phyloP scores from a whole-genome alignment of 257 asterid species.

The Penstemon davidsonii region DNA sequence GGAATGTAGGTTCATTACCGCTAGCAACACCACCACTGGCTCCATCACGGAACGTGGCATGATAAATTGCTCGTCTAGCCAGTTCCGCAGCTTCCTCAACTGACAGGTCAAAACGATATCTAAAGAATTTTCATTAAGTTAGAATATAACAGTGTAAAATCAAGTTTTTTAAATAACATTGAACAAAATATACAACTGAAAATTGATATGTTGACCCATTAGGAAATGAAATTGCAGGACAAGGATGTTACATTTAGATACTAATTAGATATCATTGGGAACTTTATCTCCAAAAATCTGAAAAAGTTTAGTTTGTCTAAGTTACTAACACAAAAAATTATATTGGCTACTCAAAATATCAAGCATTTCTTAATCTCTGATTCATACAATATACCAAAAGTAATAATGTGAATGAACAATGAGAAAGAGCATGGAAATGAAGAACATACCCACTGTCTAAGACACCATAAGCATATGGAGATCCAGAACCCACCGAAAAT shows the following conservation, averaged over 20 bases:
- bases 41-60: slow-evolving; percentile 59
- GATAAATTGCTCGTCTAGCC: slow-evolving; percentile 79
- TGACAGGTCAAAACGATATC: slow-evolving; percentile 63
- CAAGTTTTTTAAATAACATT: not conserved
- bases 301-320: not conserved
- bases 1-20: slow-evolving; percentile 40
- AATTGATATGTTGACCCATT: not conserved
- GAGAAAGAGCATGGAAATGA: slow-evolving; percentile 12
- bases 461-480: slow-evolving; percentile 96
- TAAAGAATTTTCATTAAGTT: slow-evolving; percentile 25
- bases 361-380: not conserved
- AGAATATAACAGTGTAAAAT: not conserved
- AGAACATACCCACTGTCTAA: slow-evolving; percentile 80
- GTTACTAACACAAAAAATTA: not conserved
- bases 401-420: not conserved
- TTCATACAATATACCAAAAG: not conserved
- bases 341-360: not conserved
- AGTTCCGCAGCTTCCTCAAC: slow-evolving; percentile 85
- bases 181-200: not conserved
- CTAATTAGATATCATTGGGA: not conserved
- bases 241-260: not conserved
- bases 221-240: slow-evolving; percentile 1
- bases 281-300: not conserved
- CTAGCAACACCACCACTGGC: slow-evolving; percentile 92
- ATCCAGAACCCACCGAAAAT: slow-evolving; percentile 98